Conservation (phyloP, 306 rosid genomes). For the Castanea crenata region DNA sequence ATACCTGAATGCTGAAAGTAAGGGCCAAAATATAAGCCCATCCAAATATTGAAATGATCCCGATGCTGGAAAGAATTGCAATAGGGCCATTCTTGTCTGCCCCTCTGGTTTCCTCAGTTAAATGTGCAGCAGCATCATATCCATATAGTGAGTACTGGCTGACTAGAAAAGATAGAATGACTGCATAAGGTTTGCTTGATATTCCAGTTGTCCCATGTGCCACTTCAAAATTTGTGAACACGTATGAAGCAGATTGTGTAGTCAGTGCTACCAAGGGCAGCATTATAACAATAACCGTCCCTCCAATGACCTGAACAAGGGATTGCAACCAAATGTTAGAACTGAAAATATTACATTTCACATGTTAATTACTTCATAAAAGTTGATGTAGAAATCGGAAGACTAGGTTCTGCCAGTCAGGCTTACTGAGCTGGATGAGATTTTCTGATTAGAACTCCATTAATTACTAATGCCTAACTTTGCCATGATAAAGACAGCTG, state of each 20-base stretch:
- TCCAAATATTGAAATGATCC: constrained; percentile 71
- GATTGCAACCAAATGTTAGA: background rate
- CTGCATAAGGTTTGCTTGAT: constrained; percentile 90
- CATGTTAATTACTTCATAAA: background rate
- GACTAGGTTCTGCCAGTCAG: background rate
- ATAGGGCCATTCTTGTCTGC: constrained; percentile 88
- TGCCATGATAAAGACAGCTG: background rate
- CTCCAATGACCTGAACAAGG: constrained; percentile 64
- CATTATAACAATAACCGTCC: constrained; percentile 64
- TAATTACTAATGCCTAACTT: background rate
- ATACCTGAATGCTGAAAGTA: constrained; percentile 87
- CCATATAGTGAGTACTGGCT: constrained; percentile 87
- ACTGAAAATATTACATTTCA: background rate
- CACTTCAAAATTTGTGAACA: constrained; percentile 60
- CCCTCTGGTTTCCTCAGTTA: constrained; percentile 87
- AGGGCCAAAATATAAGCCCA: constrained; percentile 92
- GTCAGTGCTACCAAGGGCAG: constrained; percentile 72
- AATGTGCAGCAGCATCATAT: constrained; percentile 91
- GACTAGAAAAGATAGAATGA: constrained; percentile 70
- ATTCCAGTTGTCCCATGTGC: constrained; percentile 59
- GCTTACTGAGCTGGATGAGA: background rate
- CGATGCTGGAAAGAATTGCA: constrained; percentile 77
- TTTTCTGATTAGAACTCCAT: background rate
- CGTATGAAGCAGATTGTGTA: constrained; percentile 69
- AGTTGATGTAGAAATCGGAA: background rate